Conservation (phyloP, 805 yeast species). For the Candida patagonica region DNA sequence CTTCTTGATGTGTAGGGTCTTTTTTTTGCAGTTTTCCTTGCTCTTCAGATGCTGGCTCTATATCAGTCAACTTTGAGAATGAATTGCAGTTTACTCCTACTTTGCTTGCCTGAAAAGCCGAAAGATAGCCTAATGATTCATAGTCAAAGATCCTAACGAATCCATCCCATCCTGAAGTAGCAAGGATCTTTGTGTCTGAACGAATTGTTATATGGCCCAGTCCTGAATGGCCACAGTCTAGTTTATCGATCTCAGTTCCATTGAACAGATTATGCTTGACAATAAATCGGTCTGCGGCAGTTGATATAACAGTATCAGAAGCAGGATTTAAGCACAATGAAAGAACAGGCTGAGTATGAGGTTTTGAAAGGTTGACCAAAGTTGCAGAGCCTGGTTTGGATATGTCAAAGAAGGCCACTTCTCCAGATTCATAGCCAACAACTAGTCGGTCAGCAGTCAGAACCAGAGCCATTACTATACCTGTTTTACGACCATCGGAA, state of each 20-base stretch:
- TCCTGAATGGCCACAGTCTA: slow-evolving; percentile 24
- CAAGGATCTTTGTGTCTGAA: slow-evolving; percentile 18
- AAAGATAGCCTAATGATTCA: slow-evolving; percentile 22
- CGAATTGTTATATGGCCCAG: slow-evolving; percentile 21
- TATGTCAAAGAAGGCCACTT: slow-evolving; percentile 31
- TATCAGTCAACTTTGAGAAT: slow-evolving; percentile 9
- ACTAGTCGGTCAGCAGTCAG: slow-evolving; percentile 28
- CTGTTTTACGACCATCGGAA: slow-evolving; percentile 28
- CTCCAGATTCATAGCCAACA: slow-evolving; percentile 73
- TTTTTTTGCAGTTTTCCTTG: not conserved
- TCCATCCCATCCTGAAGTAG: slow-evolving; percentile 35
- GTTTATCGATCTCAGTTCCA: not conserved
- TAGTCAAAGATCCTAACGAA: slow-evolving; percentile 26
- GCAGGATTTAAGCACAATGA: slow-evolving; percentile 17
- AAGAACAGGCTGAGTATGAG: slow-evolving; percentile 28
- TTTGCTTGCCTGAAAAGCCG: slow-evolving; percentile 24
- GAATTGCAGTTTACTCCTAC: slow-evolving; percentile 22
- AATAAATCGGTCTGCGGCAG: slow-evolving; percentile 27
- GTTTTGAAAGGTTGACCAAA: slow-evolving; percentile 13
- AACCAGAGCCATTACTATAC: slow-evolving; percentile 56
- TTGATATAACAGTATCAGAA: slow-evolving; percentile 21
- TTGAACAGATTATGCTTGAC: slow-evolving; percentile 20
- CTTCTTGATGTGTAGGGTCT: too few relatives aligned
- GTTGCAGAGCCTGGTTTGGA: slow-evolving; percentile 6
- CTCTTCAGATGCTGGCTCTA: not conserved